Evolutionary conservation across 2,329 filamentous ascomycete genomes (phyloP).

Genomic region (Pyrenophora graminea): DNA sequence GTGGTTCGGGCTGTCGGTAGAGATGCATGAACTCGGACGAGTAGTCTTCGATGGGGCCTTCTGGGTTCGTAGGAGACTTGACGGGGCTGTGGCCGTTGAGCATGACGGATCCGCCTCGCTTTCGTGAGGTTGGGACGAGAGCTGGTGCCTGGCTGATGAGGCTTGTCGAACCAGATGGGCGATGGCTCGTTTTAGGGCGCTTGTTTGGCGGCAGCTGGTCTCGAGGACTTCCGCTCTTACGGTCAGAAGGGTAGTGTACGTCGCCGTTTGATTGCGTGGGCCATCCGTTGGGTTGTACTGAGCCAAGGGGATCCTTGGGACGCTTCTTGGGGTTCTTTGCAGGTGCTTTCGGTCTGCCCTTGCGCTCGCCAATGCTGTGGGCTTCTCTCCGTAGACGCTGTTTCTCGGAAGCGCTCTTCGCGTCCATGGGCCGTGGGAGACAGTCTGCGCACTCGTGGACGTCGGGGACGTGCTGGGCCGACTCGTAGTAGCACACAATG

Average conservation of each 20-base stretch:
- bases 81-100: conserved; percentile 73
- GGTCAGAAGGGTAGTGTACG: conserved; percentile 52
- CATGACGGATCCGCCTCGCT: conserved; percentile 62
- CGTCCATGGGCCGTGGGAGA: conserved; percentile 75
- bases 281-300: conserved; percentile 68
- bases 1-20: conserved; percentile 65
- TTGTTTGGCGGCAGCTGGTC: conserved; percentile 69
- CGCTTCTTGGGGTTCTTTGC: conserved; percentile 90
- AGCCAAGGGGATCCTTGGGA: conserved; percentile 66
- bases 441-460: conserved; percentile 90
- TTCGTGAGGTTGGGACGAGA: conserved; percentile 64
- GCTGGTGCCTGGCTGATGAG: conserved; percentile 69
- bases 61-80: conserved; percentile 70
- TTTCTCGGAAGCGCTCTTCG: conserved; percentile 73
- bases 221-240: conserved; percentile 55
- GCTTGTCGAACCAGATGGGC: conserved; percentile 73
- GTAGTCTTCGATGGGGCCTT: conserved; percentile 70
- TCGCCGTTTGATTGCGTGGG: conserved; percentile 62
- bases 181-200: conserved; percentile 81
- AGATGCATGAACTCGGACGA: conserved; percentile 76
- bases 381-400: conserved; percentile 66
- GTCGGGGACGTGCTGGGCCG: conserved; percentile 69
- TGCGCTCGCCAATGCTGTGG: conserved; percentile 61
- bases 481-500: conserved; percentile 93
- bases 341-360: conserved; percentile 73